Conservation (phyloP, 1,139 yeast genomes). For the Waltiozyma solani region DNA sequence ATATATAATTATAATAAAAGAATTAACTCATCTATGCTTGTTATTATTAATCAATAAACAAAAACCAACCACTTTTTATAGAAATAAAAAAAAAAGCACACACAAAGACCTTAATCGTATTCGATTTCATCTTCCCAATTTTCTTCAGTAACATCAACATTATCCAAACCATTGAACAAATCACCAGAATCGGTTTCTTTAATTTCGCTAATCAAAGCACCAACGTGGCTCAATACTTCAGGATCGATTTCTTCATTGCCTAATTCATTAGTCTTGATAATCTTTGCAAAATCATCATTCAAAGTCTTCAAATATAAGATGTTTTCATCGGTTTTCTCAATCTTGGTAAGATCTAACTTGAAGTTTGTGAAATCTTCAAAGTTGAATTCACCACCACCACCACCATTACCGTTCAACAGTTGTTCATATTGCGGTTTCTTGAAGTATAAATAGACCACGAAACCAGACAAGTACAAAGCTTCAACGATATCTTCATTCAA, state of each 20-base stretch:
- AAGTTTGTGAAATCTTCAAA: neutral
- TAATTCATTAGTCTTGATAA: neutral
- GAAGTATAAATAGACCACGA: slow-evolving; percentile 55
- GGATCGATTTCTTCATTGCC: slow-evolving; percentile 10
- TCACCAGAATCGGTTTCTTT: neutral
- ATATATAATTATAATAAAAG: no score
- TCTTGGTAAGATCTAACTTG: neutral
- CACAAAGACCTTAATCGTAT: no score
- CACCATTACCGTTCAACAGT: neutral
- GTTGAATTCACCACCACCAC: neutral
- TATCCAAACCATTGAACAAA: slow-evolving; percentile 23
- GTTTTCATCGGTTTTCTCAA: neutral
- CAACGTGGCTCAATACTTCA: slow-evolving; percentile 17
- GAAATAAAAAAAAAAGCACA: no score
- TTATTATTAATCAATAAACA: no score
- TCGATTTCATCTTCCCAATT: slow-evolving; percentile 32
- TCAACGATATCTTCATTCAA: slow-evolving; percentile 80
- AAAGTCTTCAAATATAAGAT: neutral
- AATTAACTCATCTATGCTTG: no score
- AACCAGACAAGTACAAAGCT: slow-evolving; percentile 71
- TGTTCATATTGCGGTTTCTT: slow-evolving; percentile 23
- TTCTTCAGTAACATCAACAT: slow-evolving; percentile 32
- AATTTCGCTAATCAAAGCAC: neutral
- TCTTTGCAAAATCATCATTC: neutral
- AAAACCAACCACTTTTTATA: no score